Percentiles rank a stretch among this genome's conserved stretches.
Conservation (phyloP, 1,139 yeast species). For the Debaryomycetaceae sp. region DNA sequence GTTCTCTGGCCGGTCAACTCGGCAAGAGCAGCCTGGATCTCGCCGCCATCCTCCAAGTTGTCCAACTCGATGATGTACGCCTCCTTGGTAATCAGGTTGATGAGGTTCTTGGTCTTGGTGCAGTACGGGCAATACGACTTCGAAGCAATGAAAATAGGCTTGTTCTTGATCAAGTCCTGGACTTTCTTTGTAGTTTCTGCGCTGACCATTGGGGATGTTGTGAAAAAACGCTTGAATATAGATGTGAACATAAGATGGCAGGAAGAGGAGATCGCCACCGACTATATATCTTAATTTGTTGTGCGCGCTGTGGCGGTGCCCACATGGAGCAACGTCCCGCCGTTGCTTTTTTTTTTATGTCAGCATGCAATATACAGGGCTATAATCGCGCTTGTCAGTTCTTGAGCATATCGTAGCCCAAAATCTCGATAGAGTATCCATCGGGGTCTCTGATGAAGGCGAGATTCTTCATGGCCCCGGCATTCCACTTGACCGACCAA, state of each 20-base stretch:
- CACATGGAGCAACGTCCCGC: not conserved
- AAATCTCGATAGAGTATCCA: conserved; percentile 77
- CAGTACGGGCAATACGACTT: conserved; percentile 76
- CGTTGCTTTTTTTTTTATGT: not conserved
- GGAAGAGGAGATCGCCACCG: not conserved
- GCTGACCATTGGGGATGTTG: conserved; percentile 30
- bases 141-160: conserved; percentile 80
- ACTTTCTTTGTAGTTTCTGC: conserved; percentile 54
- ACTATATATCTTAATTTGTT: conserved; percentile 1
- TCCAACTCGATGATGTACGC: conserved; percentile 69
- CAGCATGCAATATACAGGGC: not conserved
- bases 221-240: conserved; percentile 10
- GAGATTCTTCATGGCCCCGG: conserved; percentile 53
- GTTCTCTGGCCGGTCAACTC: conserved; percentile 86
- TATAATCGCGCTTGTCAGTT: conserved; percentile 2
- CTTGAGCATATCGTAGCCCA: conserved; percentile 25
- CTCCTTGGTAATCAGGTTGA: conserved; percentile 46
- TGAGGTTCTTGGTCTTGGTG: conserved; percentile 54
- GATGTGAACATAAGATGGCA: conserved; percentile 11
- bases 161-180: conserved; percentile 57
- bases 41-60: conserved; percentile 35
- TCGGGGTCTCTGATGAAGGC: conserved; percentile 91
- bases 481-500: conserved; percentile 50
- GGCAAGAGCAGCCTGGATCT: conserved; percentile 70
- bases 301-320: not conserved